These are phyloP conservation scores for Sisymbrium irio DNA, from an alignment of 345 rosid species.

Conservation along the genomic window DNA sequence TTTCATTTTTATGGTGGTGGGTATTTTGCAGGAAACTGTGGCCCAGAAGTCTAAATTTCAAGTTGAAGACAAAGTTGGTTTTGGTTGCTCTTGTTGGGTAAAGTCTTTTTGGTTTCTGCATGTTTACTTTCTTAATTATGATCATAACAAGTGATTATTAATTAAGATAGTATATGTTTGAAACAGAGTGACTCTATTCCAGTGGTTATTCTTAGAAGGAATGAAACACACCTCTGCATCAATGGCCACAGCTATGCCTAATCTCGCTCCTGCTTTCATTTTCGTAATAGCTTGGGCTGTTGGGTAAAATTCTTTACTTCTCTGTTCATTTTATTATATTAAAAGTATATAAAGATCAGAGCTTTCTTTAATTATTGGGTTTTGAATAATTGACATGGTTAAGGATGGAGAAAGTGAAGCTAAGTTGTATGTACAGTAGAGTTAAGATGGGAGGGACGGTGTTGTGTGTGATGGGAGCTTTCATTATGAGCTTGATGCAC, in stretches of 20 bases:
- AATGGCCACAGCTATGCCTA: conserved; percentile 96
- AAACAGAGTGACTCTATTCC: conserved; percentile 78
- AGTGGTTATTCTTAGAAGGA: conserved; percentile 68
- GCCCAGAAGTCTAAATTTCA: conserved; percentile 57
- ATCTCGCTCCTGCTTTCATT: conserved; percentile 85
- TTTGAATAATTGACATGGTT: conserved; percentile 17
- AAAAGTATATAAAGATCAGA: background rate
- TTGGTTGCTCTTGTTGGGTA: conserved; percentile 76
- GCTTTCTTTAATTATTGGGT: background rate
- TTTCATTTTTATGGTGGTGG: conserved; percentile 6
- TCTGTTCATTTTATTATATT: background rate
- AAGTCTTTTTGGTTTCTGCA: background rate
- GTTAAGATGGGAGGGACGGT: conserved; percentile 76
- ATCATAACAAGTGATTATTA: background rate
- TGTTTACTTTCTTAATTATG: background rate
- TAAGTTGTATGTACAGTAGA: conserved; percentile 69
- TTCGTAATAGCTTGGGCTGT: conserved; percentile 81
- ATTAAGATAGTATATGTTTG: conserved; percentile 10
- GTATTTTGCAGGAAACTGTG: conserved; percentile 57
- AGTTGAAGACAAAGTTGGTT: conserved; percentile 59
- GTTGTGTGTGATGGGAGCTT: conserved; percentile 74
- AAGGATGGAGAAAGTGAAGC: conserved; percentile 78
- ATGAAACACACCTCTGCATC: conserved; percentile 83
- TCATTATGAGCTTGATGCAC: conserved; percentile 78
- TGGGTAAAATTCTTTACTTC: conserved; percentile 39